Percentiles rank a stretch among this genome's conserved stretches.
Evolutionary conservation across 208 protist species (phyloP).

Genomic region (Acanthamoeba sp.): DNA sequence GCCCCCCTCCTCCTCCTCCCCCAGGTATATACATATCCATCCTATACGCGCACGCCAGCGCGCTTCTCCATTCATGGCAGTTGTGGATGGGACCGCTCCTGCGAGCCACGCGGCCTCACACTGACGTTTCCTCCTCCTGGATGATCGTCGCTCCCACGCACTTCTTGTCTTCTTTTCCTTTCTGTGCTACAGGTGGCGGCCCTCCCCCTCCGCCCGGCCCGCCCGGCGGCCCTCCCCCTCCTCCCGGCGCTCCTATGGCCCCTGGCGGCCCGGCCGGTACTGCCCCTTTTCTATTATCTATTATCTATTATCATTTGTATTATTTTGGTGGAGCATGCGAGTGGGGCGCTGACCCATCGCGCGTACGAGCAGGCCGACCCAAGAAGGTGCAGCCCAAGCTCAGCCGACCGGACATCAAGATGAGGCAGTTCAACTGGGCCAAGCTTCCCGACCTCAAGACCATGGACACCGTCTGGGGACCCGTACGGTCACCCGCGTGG

Average conservation of each 20-base stretch:
- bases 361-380: background rate
- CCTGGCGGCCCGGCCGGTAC: background rate
- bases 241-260: background rate
- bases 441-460: slow-evolving; percentile 48
- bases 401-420: background rate
- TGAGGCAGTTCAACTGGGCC: slow-evolving; percentile 65
- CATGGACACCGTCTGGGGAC: slow-evolving; percentile 41
- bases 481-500: background rate
- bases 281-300: background rate
- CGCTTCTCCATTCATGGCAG: too few relatives aligned
- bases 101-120: too few relatives aligned
- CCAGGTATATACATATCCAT: too few relatives aligned
- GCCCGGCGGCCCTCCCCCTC: background rate
- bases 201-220: background rate
- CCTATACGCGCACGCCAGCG: too few relatives aligned
- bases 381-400: slow-evolving; percentile 26
- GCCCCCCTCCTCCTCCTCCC: too few relatives aligned
- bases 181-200: background rate
- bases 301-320: too few relatives aligned
- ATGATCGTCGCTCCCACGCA: too few relatives aligned
- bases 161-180: background rate
- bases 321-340: too few relatives aligned
- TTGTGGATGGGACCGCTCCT: too few relatives aligned
- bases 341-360: too few relatives aligned
- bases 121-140: too few relatives aligned